Conservation (phyloP, 805 yeast species). For the Metschnikowia reukaufii region DNA sequence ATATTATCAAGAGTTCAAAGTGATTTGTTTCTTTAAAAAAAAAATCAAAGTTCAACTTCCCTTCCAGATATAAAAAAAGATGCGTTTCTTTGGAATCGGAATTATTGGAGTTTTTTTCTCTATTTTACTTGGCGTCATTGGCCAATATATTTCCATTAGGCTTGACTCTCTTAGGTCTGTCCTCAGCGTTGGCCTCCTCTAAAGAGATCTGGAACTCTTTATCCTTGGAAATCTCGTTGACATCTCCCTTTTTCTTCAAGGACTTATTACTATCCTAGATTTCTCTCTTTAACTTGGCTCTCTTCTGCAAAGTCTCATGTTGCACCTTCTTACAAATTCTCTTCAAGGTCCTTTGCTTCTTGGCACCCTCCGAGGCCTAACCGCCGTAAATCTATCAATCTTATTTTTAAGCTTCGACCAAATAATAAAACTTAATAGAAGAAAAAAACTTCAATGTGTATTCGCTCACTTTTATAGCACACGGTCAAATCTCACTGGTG, state of each 20-base stretch:
- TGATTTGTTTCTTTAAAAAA: no score
- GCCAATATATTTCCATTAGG: slow-evolving; percentile 67
- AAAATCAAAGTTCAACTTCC: no score
- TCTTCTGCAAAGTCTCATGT: slow-evolving; percentile 86
- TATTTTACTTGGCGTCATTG: slow-evolving; percentile 70
- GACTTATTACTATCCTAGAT: slow-evolving; percentile 86
- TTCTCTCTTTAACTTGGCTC: slow-evolving; percentile 90
- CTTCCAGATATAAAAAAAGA: no score
- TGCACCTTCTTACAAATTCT: slow-evolving; percentile 98
- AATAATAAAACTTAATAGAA: no score
- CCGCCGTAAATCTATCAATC: no score
- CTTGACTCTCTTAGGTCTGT: slow-evolving; percentile 50
- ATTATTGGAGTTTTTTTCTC: no score
- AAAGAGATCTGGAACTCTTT: slow-evolving; percentile 84
- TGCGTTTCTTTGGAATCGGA: no score
- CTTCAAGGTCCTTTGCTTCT: slow-evolving; percentile 90
- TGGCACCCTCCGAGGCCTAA: slow-evolving; percentile 90
- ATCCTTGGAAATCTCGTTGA: slow-evolving; percentile 66
- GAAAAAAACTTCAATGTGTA: slow-evolving; percentile 8
- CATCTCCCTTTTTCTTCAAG: slow-evolving; percentile 84
- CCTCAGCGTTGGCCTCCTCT: slow-evolving; percentile 81
- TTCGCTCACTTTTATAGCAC: slow-evolving; percentile 20
- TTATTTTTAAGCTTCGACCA: no score
- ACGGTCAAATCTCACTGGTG: slow-evolving; percentile 12
- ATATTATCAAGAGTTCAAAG: no score